Evolutionary conservation across 768 basidiomycete genomes (phyloP), one percentile per base, ranked within the genome.

Genomic region (Psilocybe sp.): DNA sequence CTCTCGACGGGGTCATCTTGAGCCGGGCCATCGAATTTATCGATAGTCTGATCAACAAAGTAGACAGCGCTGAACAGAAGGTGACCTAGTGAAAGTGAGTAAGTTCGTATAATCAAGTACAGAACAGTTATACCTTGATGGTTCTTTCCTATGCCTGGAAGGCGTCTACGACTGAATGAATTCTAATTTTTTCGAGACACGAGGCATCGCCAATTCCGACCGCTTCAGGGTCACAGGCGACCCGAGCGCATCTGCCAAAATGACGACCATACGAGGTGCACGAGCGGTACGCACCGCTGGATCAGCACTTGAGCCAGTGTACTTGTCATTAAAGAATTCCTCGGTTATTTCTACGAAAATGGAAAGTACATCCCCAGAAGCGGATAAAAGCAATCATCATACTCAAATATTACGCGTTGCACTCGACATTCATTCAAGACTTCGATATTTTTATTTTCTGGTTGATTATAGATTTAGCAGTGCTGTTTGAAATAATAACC

Each of bases 121-220:
- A 5, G 28, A 43, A 28, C 32, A 10, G 10, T 19, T 46, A 38
- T 42, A 75, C 79, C 80, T 49, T 72, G 69, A 46, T 77, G 79
- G 53, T 87, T 80, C 59, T 85, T 81, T 4, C 89, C 88, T 0
- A 92, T 88, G 10, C 84, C 84, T 1, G 87, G 85, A 13, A 89
- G 75, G 47, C n/a, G n/a, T 87, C 80, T 12, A 85, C 71, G 32
- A 79, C 40, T 52, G 71, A 68, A 5, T 64, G 53, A 19, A 91
- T 76, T 7, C 71, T 71, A 41, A 75, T 62, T 16, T 64, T 64
- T 20, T 71, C 57, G 19, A 89, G 68, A 37, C 82, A 52, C 1
- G 64, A 59, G 0, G 60, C 51, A 1, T 76, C 70, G 1, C 89
- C 89, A 41, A 92, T 83, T 8, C 90, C 55, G 5, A 74, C 60